phyloP scores from a whole-genome alignment of 2,329 filamentous ascomycete species.

The Alternaria conjuncta region DNA sequence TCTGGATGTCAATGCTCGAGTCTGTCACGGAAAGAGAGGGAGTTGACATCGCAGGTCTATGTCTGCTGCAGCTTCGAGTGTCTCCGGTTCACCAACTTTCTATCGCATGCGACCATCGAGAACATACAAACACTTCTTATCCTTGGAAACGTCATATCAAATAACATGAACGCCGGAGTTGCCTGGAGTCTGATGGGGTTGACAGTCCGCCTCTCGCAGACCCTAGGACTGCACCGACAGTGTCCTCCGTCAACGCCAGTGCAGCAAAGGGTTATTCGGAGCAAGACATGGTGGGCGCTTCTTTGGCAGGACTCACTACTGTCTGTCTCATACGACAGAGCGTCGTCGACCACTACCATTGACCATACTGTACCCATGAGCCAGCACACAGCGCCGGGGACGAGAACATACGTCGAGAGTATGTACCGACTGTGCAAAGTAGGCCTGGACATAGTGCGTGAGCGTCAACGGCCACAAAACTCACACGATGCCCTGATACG shows the following conservation, averaged over 20 bases:
- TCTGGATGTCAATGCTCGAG: conserved; percentile 67
- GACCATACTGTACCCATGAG: conserved; percentile 52
- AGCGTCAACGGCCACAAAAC: conserved; percentile 61
- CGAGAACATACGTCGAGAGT: conserved; percentile 64
- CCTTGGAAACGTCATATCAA: conserved; percentile 67
- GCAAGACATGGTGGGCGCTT: conserved; percentile 63
- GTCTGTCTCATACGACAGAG: conserved; percentile 68
- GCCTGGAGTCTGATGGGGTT: conserved; percentile 66
- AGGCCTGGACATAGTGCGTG: conserved; percentile 65
- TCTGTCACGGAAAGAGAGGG: conserved; percentile 64
- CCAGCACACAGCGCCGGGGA: conserved; percentile 54
- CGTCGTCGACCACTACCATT: conserved; percentile 63
- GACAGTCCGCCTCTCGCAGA: conserved; percentile 66
- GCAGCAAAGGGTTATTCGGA: conserved; percentile 50
- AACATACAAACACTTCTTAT: conserved; percentile 68
- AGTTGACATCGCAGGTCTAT: conserved; percentile 69
- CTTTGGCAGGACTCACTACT: conserved; percentile 70
- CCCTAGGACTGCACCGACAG: conserved; percentile 65
- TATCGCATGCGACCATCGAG: conserved; percentile 66
- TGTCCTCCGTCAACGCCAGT: conserved; percentile 60
- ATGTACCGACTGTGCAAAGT: conserved; percentile 64
- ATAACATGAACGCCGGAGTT: conserved; percentile 70
- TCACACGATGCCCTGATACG: conserved; percentile 60
- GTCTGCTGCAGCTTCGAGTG: conserved; percentile 71
- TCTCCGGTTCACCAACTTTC: conserved; percentile 67